Percentiles rank a stretch among this genome's conserved stretches.
Evolutionary conservation across 106 monocot genomes (phyloP).

Genomic region (Hemerocallis citrina): DNA sequence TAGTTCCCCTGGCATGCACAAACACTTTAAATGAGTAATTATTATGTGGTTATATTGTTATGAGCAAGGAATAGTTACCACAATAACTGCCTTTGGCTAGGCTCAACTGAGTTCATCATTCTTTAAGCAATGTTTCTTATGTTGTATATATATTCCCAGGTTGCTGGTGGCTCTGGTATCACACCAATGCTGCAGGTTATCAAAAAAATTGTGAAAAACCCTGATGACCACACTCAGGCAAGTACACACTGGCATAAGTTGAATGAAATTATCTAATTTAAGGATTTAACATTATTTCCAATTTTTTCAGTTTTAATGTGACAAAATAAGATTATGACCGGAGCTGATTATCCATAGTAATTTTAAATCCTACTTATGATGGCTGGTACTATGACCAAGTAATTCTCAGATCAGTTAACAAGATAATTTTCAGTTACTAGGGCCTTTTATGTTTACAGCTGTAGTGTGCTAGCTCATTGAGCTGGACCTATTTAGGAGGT

Average conservation of each 20-base stretch:
- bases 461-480: background rate
- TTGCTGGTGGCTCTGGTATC: constrained; percentile 89
- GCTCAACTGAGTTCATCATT: background rate
- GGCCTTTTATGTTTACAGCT: background rate
- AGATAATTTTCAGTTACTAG: background rate
- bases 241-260: too few relatives aligned
- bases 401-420: background rate
- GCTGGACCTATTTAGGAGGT: background rate
- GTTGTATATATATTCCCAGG: constrained; percentile 22
- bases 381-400: background rate
- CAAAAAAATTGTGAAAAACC: constrained; percentile 80
- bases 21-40: background rate
- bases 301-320: background rate
- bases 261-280: background rate
- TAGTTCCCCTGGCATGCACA: too few relatives aligned
- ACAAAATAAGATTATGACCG: background rate
- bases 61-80: background rate
- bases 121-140: background rate
- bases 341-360: background rate
- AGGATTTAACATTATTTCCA: background rate
- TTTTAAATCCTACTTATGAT: too few relatives aligned
- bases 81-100: background rate
- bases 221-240: constrained; percentile 87
- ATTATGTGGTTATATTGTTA: background rate
- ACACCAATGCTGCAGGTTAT: constrained; percentile 97